A percentile compares a stretch with the other conserved stretches of the same genome.
Conservation (phyloP, 352 stramenopile genomes). For the Aphanomyces euteiches region DNA sequence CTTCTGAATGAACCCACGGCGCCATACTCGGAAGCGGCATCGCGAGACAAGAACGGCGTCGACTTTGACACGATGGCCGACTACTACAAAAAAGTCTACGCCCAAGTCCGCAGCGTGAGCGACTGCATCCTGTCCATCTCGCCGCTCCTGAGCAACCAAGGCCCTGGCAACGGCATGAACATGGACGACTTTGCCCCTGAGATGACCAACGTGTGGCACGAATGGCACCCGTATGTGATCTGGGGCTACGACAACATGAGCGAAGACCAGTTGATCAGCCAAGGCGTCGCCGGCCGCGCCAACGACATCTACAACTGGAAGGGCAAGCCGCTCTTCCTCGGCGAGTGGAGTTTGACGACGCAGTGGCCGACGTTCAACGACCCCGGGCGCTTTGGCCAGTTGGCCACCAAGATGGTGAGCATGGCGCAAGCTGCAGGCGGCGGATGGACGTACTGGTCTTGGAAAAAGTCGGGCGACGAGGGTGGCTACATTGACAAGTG, state of each 20-base stretch:
- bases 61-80: slow-evolving; percentile 26
- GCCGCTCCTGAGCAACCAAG: slow-evolving; percentile 30
- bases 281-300: neutral
- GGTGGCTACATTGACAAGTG: slow-evolving; percentile 10
- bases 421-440: neutral
- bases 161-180: neutral
- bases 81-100: slow-evolving; percentile 33
- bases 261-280: slow-evolving; percentile 21
- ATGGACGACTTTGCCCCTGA: slow-evolving; percentile 32
- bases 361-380: slow-evolving; percentile 8
- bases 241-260: slow-evolving; percentile 37
- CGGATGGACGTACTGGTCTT: slow-evolving; percentile 28
- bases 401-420: slow-evolving; percentile 12
- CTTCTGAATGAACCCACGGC: slow-evolving; percentile 39
- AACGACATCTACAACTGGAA: slow-evolving; percentile 32
- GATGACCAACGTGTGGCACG: slow-evolving; percentile 37
- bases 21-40: neutral
- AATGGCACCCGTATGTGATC: slow-evolving; percentile 47
- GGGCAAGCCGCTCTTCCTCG: slow-evolving; percentile 33
- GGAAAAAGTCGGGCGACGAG: slow-evolving; percentile 25
- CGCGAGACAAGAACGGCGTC: neutral
- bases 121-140: slow-evolving; percentile 33
- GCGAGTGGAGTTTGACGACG: slow-evolving; percentile 32
- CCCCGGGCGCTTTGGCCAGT: neutral
- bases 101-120: slow-evolving; percentile 23